Base-by-base conservation (phyloP, 2,329 filamentous ascomycete species). In the Paecilomyces fulvus region DNA sequence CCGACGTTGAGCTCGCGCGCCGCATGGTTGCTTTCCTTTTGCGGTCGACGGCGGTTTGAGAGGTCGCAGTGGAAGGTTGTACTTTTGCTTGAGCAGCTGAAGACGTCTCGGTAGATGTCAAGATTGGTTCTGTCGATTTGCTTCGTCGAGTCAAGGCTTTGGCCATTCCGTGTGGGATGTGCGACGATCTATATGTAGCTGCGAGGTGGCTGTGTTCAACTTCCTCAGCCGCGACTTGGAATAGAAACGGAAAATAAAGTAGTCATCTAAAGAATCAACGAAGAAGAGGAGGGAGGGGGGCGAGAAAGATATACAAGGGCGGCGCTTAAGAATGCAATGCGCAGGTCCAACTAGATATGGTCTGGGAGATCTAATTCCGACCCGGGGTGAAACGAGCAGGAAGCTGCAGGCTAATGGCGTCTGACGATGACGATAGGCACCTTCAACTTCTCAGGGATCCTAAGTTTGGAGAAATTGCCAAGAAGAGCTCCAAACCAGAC, bases 11-110 rank as follows among this genome's bases (percentile, higher is more conserved):
- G 58, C 60, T 67, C 60, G 56, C 62, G 30, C 63, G 63, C 61
- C 64, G 66, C 66, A 69, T 70, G 48, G 55, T 65, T 52, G 54
- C 31, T 56, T 55, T 65, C 58, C 66, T 62, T 43, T 60, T 61
- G 56, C 59, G 58, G 37, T 58, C 59, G 56, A 61, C 63, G 37
- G 55, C 56, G 48, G 50, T 10, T 52, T 52, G 23, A 33, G 50
- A 30, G 10, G 21, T 33, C 3, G 20, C 3, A 33, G n/a, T 23
- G 50, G 48, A 23, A 12, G 48, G 6, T 28, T 12, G 50, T 30
- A n/a, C 21, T 10, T 12, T 28, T 28, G 14, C n/a, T 12, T 52
- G 50, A 30, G 25, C 7, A 8, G 50, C 10, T 52, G 50, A 12
- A 21, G 50, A 52, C 14, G 3, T 4, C 25, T 14, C 8, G 10